Base-by-base conservation (phyloP, 2,329 filamentous ascomycete species). In the Aureobasidium sp. region DNA sequence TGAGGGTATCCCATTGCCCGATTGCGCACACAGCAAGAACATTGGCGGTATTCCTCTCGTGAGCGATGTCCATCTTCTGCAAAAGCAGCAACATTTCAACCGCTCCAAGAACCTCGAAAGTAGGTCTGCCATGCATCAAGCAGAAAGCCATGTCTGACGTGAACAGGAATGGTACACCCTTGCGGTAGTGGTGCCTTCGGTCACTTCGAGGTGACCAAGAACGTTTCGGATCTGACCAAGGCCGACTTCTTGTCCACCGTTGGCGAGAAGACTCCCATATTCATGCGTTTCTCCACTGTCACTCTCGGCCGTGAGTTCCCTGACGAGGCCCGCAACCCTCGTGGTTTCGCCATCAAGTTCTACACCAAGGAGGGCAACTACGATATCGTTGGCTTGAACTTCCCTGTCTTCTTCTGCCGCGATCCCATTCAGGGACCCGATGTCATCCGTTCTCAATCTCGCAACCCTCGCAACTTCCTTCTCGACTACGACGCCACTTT, bases 81-180 rank as follows among this genome's bases (percentile, higher is more conserved):
- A 87, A 76, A 86, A 86, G 74, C 84, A 87, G 73, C 84, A 87
- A 73, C 79, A 80, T 23, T 87, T 87, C 78, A 87, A 87, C 67
- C 78, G 85, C n/a, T 84, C 82, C n/a, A 86, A 86, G 75, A 81
- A 79, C 47, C 78, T 86, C 4, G 83, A 84, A 68, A 76, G 80
- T 75, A 66, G 61, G 73, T 53, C 16, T 18, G 25, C 18, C 11
- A 15, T 10, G n/a, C 10, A 25, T 18, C 0, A 13, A 53, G 25
- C 59, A 31, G 18, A 31, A 15, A 27, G 36, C 23, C 7, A 23
- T 31, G 13, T 38, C 47, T 72, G 63, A 71, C 70, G 10, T 8
- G 50, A 9, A 18, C 53, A 72, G 75, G 69, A 67, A 82, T 80
- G 77, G 78, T 81, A 36, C 72, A 83, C 72, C 75, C 81, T 51